Percentiles rank a stretch among this genome's conserved stretches.
These are phyloP conservation scores for Oryza longistaminata DNA, from an alignment of 176 grass and related monocot species.

Conservation along the genomic window DNA sequence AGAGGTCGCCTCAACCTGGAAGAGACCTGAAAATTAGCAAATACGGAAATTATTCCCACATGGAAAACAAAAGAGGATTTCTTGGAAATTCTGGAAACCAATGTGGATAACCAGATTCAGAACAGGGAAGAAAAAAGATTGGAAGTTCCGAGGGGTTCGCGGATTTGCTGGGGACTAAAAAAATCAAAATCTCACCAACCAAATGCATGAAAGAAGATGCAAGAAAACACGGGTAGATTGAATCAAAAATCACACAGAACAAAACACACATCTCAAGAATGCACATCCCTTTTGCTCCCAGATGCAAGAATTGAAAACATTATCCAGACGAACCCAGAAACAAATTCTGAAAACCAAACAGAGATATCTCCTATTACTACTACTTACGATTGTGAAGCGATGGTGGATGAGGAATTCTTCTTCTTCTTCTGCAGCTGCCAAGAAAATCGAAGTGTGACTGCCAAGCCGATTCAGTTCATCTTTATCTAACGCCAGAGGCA, in stretches of 20 bases:
- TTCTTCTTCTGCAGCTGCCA: constrained; percentile 29
- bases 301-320: constrained; percentile 14
- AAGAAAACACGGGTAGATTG: not conserved
- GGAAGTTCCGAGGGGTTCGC: not conserved
- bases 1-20: not conserved
- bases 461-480: not conserved
- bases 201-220: not conserved
- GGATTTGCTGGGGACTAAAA: not conserved
- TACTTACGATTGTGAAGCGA: constrained; percentile 33
- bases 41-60: not conserved
- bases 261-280: not conserved
- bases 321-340: not conserved
- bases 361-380: constrained; percentile 2
- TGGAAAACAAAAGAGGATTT: not conserved
- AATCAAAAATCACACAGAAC: not conserved
- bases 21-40: not conserved
- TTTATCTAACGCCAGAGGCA: constrained; percentile 7
- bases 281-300: not conserved
- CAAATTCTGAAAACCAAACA: constrained; percentile 7
- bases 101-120: not conserved
- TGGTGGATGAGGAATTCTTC: constrained; percentile 28
- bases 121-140: not conserved
- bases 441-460: constrained; percentile 9
- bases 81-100: not conserved
- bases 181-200: not conserved